Evolutionary conservation across 805 yeast genomes (phyloP).

Genomic region (Yueomyces sp.): DNA sequence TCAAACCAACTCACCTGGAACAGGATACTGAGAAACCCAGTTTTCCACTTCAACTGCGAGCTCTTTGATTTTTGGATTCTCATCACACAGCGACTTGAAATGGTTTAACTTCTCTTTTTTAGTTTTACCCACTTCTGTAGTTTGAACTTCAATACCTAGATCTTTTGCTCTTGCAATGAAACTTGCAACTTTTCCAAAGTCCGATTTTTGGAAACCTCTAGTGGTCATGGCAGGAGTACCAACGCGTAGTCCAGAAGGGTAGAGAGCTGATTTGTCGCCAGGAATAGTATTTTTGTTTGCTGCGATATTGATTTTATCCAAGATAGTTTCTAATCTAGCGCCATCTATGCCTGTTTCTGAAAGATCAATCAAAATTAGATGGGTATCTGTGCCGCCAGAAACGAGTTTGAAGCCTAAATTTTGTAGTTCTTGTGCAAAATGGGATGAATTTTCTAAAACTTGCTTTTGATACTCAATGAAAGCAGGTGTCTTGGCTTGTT

Average conservation of each 20-base stretch:
- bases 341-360: constrained; percentile 75
- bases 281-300: constrained; percentile 94
- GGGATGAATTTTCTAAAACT: constrained; percentile 70
- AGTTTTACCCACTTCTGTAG: constrained; percentile 49
- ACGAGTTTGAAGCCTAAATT: constrained; percentile 62
- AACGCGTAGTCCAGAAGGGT: constrained; percentile 91
- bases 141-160: constrained; percentile 48
- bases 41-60: constrained; percentile 52
- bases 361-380: constrained; percentile 74
- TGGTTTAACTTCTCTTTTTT: constrained; percentile 48
- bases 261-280: constrained; percentile 89
- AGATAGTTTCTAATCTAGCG: constrained; percentile 84
- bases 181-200: constrained; percentile 67
- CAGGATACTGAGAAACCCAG: constrained; percentile 71
- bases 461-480: constrained; percentile 74
- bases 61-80: constrained; percentile 43
- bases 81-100: constrained; percentile 60
- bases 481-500: constrained; percentile 83
- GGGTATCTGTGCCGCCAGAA: constrained; percentile 90
- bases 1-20: constrained; percentile 58
- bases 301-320: constrained; percentile 85
- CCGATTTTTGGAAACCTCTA: constrained; percentile 72
- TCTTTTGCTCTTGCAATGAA: constrained; percentile 71
- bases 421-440: constrained; percentile 56
- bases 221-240: constrained; percentile 99